Evolutionary conservation across 2,329 filamentous ascomycete genomes (phyloP).

Genomic region (Lecanicillium sp.): DNA sequence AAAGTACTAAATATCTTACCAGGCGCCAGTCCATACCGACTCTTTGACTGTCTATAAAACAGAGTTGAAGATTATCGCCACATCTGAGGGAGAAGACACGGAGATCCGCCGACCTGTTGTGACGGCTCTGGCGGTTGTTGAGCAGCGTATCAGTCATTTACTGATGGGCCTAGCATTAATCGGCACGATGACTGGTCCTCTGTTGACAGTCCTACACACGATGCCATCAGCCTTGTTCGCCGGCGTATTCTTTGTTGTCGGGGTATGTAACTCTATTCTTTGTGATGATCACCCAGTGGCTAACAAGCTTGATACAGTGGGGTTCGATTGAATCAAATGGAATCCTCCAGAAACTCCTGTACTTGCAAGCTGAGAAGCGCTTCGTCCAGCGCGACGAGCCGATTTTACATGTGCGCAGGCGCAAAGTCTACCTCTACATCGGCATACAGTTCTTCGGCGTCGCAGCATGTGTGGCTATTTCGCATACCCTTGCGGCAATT

Average conservation of each 20-base stretch:
- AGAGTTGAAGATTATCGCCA: constrained; percentile 33
- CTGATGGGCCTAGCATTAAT: constrained; percentile 48
- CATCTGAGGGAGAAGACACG: constrained; percentile 32
- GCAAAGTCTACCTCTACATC: constrained; percentile 44
- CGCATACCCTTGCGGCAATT: constrained; percentile 54
- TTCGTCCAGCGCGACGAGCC: constrained; percentile 44
- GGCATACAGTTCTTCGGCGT: constrained; percentile 46
- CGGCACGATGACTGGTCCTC: constrained; percentile 50
- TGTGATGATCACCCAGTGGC: background rate
- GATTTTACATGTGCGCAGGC: constrained; percentile 35
- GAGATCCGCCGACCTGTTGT: constrained; percentile 39
- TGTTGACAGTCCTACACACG: constrained; percentile 46
- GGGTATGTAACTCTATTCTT: constrained; percentile 31
- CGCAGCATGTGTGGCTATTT: constrained; percentile 49
- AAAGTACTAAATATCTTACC: background rate
- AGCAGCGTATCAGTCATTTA: constrained; percentile 51
- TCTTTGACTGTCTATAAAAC: constrained; percentile 39
- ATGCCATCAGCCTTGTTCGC: constrained; percentile 49
- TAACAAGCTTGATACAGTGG: constrained; percentile 24
- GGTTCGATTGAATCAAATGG: constrained; percentile 46
- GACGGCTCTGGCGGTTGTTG: constrained; percentile 42
- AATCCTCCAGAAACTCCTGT: constrained; percentile 45
- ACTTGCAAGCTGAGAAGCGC: constrained; percentile 38
- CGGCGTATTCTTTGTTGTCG: constrained; percentile 54
- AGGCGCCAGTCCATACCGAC: constrained; percentile 55